phyloP scores from a whole-genome alignment of 2,329 filamentous ascomycete genomes.

The Hypoxylon sp. region DNA sequence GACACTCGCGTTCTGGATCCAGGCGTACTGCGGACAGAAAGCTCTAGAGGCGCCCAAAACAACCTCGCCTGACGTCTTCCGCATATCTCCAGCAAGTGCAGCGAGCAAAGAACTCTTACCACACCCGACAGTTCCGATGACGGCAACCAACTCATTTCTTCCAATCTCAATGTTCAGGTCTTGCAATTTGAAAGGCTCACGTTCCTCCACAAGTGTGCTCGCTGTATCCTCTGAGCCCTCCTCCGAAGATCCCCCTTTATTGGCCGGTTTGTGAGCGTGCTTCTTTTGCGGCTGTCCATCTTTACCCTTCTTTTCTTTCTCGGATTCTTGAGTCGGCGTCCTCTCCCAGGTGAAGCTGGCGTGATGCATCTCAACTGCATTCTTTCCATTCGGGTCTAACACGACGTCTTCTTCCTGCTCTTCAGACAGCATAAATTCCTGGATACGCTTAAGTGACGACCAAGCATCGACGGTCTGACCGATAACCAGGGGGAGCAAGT shows the following conservation, averaged over 20 bases:
- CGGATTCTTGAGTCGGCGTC: slow-evolving; percentile 68
- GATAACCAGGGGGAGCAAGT: slow-evolving; percentile 88
- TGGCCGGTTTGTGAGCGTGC: slow-evolving; percentile 42
- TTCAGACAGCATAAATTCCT: slow-evolving; percentile 89
- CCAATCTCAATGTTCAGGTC: slow-evolving; percentile 77
- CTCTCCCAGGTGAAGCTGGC: slow-evolving; percentile 92
- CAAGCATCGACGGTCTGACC: slow-evolving; percentile 92
- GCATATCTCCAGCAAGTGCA: slow-evolving; percentile 94
- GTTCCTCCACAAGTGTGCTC: slow-evolving; percentile 70
- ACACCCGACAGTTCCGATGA: slow-evolving; percentile 91
- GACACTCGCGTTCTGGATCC: slow-evolving; percentile 94
- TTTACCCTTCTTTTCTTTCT: slow-evolving; percentile 66
- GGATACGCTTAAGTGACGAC: slow-evolving; percentile 85
- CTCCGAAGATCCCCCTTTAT: slow-evolving; percentile 56
- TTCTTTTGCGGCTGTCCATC: slow-evolving; percentile 59
- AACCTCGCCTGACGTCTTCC: slow-evolving; percentile 81
- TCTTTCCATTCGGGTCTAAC: slow-evolving; percentile 69
- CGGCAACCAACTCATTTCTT: slow-evolving; percentile 82
- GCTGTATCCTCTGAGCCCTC: slow-evolving; percentile 66
- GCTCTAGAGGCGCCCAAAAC: slow-evolving; percentile 84
- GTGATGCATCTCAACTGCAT: slow-evolving; percentile 78
- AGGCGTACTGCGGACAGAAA: slow-evolving; percentile 96
- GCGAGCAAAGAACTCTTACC: slow-evolving; percentile 93
- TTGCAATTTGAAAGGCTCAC: slow-evolving; percentile 80
- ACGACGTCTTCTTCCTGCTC: slow-evolving; percentile 82